Evolutionary conservation across 495 filamentous ascomycete genomes (phyloP).

Genomic region (Glarea lozoyensis): DNA sequence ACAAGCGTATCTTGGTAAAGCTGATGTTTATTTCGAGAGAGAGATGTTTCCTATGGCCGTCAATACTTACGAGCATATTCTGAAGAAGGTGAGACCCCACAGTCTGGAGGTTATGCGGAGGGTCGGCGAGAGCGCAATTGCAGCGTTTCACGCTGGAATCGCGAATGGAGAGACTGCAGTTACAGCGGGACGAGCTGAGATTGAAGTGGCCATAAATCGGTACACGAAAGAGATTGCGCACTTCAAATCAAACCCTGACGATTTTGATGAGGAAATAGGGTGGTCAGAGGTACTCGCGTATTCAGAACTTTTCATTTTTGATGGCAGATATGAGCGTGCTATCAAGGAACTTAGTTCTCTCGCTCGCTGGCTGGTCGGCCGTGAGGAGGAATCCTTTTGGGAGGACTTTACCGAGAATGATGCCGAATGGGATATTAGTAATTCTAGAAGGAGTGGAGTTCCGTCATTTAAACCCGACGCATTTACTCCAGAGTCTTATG

Average conservation of each 20-base stretch:
- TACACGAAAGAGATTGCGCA: conserved; percentile 54
- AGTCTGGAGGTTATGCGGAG: conserved; percentile 52
- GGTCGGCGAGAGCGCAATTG: conserved; percentile 56
- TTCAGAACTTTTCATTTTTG: conserved; percentile 62
- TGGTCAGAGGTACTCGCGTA: conserved; percentile 85
- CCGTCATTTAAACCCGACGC: conserved; percentile 37
- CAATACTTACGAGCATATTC: conserved; percentile 52
- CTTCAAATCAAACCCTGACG: conserved; percentile 34
- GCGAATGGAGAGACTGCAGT: too few species aligned
- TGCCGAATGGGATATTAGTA: conserved; percentile 79
- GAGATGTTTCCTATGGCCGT: conserved; percentile 48
- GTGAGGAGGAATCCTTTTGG: conserved; percentile 70
- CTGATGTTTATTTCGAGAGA: conserved; percentile 48
- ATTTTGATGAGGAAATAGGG: conserved; percentile 40
- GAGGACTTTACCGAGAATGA: conserved; percentile 69
- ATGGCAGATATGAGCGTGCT: conserved; percentile 52
- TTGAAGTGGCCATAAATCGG: conserved; percentile 45
- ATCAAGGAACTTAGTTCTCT: conserved; percentile 58
- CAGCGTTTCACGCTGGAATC: too few species aligned
- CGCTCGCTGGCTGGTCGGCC: conserved; percentile 73
- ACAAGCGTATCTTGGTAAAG: conserved; percentile 51
- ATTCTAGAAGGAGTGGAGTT: conserved; percentile 51
- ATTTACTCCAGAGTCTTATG: conserved; percentile 56
- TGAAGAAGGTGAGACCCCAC: conserved; percentile 47
- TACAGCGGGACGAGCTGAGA: too few species aligned